A percentile compares a stretch with the other conserved stretches of the same genome.
phyloP scores from a whole-genome alignment of 2,329 filamentous ascomycete species.

The Rhexocercosporidium sp. region DNA sequence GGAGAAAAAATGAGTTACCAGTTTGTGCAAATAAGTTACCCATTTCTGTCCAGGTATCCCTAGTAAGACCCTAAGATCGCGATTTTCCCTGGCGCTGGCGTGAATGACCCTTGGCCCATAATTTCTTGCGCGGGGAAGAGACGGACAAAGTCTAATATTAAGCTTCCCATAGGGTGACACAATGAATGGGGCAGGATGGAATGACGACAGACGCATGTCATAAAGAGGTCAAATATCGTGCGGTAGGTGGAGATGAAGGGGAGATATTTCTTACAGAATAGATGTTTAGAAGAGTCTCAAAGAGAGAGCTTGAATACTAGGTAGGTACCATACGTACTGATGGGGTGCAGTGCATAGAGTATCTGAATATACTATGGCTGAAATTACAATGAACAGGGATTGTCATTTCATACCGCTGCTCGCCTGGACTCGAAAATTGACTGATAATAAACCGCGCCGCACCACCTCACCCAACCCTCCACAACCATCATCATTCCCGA shows the following conservation, averaged over 20 bases:
- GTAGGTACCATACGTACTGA: no score
- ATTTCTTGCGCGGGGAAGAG: not conserved
- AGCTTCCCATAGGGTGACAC: constrained; percentile 3
- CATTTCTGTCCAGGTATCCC: no score
- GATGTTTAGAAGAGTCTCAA: not conserved
- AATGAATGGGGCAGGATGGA: not conserved
- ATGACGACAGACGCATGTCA: not conserved
- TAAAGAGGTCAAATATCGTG: not conserved
- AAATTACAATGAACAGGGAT: constrained; percentile 4
- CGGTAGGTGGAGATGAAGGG: not conserved
- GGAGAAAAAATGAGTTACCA: no score
- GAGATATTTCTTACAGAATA: not conserved
- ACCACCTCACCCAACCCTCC: not conserved
- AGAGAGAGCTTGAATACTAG: not conserved
- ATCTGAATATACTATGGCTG: not conserved
- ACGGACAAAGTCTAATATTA: not conserved
- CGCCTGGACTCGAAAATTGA: not conserved
- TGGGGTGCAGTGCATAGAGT: not conserved
- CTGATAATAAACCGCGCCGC: not conserved
- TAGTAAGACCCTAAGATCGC: not conserved
- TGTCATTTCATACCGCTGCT: not conserved
- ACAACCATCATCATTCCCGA: not conserved
- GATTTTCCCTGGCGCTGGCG: not conserved
- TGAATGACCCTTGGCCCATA: not conserved
- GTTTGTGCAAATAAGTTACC: no score